Base-by-base conservation (phyloP, 441 rosid genomes). In the Raphanus hybrid region DNA sequence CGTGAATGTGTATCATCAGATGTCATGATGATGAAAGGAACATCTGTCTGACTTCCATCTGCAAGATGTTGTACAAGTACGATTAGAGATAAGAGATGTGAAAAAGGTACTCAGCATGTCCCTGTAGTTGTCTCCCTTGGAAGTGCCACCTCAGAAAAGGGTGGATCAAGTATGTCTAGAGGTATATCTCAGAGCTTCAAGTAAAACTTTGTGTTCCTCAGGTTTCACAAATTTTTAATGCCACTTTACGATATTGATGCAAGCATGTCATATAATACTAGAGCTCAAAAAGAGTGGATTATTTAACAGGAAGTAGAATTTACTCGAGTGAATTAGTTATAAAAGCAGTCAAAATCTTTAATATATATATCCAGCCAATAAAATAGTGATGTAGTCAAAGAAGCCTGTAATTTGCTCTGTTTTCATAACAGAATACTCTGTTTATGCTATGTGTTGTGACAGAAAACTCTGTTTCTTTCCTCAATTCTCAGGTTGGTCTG, bases 1-100 rank as follows among this genome's bases (percentile, higher is more conserved):
- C 88, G 94, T 59, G 86, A 74, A 86, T 95, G 93, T 14, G 98
- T 95, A 78, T 95, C 99, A 82, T 95, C 99, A 4, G 98, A 95
- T 54, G 98, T 95, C 99, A 95, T 95, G 68, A 95, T 93, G 60
- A 82, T 89, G 70, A 95, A 87, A 52, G 99, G 99, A 84, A 91
- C 87, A 75, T 87, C 90, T 75, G 77, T 86, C 70, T 85, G 82
- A 69, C 75, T 71, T 76, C 75, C 83, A 71, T 85, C 99, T 95
- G 73, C 74, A 77, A 62, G 78, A 55, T 69, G 71, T 23, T 23
- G 26, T 23, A 23, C 26, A 23, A 23, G 26, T 23, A 23, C 26
- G 26, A 23, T 23, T 23, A 23, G 26, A 23, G 26, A 23, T 23
- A 2, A 23, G 26, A 23, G 26, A 23, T 23, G 26, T 23, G 26